A percentile compares a stretch with the other conserved stretches of the same genome.
phyloP scores from a whole-genome alignment of 2,329 filamentous ascomycete genomes.

The Endocalyx cinctus region DNA sequence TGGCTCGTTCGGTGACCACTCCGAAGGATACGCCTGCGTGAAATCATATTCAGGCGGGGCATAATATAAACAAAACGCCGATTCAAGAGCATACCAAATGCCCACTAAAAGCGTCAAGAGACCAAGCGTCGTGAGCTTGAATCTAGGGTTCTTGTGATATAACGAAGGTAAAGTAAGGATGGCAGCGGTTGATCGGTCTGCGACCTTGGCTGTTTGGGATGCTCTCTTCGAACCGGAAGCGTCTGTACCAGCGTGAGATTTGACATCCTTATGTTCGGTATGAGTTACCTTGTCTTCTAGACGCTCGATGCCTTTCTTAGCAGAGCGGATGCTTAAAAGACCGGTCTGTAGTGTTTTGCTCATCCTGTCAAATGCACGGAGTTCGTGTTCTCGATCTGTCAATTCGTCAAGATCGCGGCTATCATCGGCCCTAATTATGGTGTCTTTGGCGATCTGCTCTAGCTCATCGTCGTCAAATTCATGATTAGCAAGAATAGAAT shows the following conservation, averaged over 20 bases:
- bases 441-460: slow-evolving; percentile 22
- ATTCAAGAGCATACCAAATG: slow-evolving; percentile 53
- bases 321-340: slow-evolving; percentile 47
- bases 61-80: slow-evolving; percentile 47
- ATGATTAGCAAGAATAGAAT: slow-evolving; percentile 42
- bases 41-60: slow-evolving; percentile 49
- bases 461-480: slow-evolving; percentile 25
- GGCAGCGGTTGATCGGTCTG: slow-evolving; percentile 10
- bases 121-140: slow-evolving; percentile 46
- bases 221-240: slow-evolving; percentile 4
- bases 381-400: slow-evolving; percentile 34
- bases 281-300: slow-evolving; percentile 49
- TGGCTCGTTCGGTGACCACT: slow-evolving; percentile 55
- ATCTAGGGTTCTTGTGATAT: slow-evolving; percentile 38
- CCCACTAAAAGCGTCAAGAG: slow-evolving; percentile 37
- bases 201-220: neutral
- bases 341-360: slow-evolving; percentile 47
- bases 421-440: slow-evolving; percentile 20
- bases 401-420: slow-evolving; percentile 19
- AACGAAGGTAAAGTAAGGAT: slow-evolving; percentile 43
- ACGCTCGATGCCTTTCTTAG: slow-evolving; percentile 54
- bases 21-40: slow-evolving; percentile 39
- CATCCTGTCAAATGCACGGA: slow-evolving; percentile 45
- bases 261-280: slow-evolving; percentile 24
- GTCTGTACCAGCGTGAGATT: slow-evolving; percentile 6